Conservation (phyloP, 345 rosid species). For the Noccaea bulbosa region DNA sequence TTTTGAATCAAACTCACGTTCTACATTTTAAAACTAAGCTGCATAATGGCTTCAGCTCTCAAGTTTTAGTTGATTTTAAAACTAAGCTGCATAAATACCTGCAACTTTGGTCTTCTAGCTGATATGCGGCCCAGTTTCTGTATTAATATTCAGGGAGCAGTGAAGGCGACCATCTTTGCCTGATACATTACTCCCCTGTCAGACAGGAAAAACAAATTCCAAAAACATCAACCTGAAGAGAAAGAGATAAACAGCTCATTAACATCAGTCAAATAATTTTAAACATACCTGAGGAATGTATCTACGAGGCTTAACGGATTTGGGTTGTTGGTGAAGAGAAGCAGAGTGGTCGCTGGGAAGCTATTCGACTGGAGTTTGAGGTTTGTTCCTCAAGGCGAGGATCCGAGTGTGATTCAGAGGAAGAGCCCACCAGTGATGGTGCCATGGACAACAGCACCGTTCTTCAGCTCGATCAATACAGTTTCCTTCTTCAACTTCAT, state of each 20-base stretch:
- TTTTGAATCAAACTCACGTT: neutral
- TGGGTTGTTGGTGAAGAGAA: slow-evolving; percentile 42
- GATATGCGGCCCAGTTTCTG: slow-evolving; percentile 98
- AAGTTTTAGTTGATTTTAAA: neutral
- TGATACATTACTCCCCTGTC: slow-evolving; percentile 75
- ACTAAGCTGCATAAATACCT: slow-evolving; percentile 52
- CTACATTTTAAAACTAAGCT: neutral
- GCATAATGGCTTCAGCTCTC: neutral
- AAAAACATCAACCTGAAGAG: neutral
- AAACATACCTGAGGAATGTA: slow-evolving; percentile 43
- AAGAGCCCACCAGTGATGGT: too few species aligned
- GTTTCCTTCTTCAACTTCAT: too few species aligned
- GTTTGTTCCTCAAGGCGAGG: slow-evolving; percentile 73
- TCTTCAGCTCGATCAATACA: slow-evolving; percentile 48
- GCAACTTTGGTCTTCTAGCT: slow-evolving; percentile 96
- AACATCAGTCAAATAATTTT: too few species aligned
- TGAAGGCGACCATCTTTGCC: slow-evolving; percentile 89
- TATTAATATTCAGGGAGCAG: slow-evolving; percentile 95
- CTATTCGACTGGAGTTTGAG: slow-evolving; percentile 45
- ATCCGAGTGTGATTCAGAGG: slow-evolving; percentile 62
- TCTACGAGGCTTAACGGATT: slow-evolving; percentile 43
- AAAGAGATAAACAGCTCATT: too few species aligned
- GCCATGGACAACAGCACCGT: slow-evolving; percentile 5
- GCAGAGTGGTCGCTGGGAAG: slow-evolving; percentile 23
- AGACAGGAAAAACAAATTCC: slow-evolving; percentile 5